A percentile compares a stretch with the other conserved stretches of the same genome.
Evolutionary conservation across 2,329 filamentous ascomycete species (phyloP).

Genomic region (Cordyceps cicadae): DNA sequence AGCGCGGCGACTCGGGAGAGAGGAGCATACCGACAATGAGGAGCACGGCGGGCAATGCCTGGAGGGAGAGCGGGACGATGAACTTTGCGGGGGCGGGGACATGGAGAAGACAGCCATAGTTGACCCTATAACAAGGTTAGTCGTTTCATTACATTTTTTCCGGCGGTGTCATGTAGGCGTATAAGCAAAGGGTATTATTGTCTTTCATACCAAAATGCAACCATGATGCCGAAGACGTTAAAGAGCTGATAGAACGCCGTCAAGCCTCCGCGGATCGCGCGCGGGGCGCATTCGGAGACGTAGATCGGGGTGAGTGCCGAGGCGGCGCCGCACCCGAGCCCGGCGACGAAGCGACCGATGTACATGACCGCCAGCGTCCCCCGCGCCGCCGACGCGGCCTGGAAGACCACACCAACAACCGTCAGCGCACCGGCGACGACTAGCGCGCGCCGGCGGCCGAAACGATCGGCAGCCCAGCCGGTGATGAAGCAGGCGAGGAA

Average conservation of each 20-base stretch:
- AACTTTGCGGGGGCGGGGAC: constrained; percentile 41
- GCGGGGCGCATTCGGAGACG: constrained; percentile 41
- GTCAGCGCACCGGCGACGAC: constrained; percentile 49
- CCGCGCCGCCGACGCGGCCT: constrained; percentile 44
- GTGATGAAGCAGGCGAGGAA: constrained; percentile 55
- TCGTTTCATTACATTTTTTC: neutral
- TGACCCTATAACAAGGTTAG: constrained; percentile 37
- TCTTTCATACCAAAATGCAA: constrained; percentile 29
- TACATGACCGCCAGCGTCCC: constrained; percentile 57
- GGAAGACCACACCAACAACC: constrained; percentile 54
- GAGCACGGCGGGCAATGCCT: constrained; percentile 54
- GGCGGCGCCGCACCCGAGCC: constrained; percentile 42
- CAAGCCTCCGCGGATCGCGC: constrained; percentile 42
- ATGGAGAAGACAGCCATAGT: constrained; percentile 43
- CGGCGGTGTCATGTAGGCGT: no score
- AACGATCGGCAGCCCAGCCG: constrained; percentile 44
- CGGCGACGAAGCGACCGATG: constrained; percentile 49
- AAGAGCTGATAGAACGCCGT: constrained; percentile 44
- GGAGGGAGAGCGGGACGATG: constrained; percentile 55
- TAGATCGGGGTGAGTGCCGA: constrained; percentile 38
- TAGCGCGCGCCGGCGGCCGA: constrained; percentile 47
- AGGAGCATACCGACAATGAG: constrained; percentile 53
- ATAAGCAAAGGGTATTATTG: no score
- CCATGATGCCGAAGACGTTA: constrained; percentile 36
- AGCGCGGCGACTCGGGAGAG: constrained; percentile 54